phyloP scores from a whole-genome alignment of 306 rosid genomes.

The Luffa aegyptiaca region DNA sequence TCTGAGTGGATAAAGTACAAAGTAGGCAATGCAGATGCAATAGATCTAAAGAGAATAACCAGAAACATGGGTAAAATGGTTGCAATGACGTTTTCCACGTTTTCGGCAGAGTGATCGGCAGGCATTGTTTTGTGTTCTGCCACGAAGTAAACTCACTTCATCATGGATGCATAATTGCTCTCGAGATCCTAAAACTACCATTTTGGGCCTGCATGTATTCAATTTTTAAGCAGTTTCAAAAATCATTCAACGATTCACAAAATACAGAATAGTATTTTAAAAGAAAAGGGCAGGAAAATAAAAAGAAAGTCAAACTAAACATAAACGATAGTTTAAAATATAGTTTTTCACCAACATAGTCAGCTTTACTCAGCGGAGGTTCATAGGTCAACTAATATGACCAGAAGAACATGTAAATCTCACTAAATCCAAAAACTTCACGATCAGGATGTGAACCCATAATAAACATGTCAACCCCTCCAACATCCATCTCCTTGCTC shows the following conservation, averaged over 20 bases:
- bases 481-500: not conserved
- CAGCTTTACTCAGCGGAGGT: not conserved
- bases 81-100: slow-evolving; percentile 37
- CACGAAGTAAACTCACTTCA: slow-evolving; percentile 60
- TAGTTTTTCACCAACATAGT: not conserved
- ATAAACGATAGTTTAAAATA: not conserved
- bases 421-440: not conserved
- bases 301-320: not conserved
- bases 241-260: not conserved
- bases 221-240: slow-evolving; percentile 6
- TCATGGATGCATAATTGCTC: slow-evolving; percentile 94
- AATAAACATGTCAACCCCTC: not conserved
- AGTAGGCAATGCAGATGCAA: slow-evolving; percentile 2
- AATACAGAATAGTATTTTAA: not conserved
- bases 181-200: slow-evolving; percentile 85
- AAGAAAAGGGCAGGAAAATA: not conserved
- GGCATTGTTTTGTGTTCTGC: slow-evolving; percentile 71
- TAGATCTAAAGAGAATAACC: slow-evolving; percentile 33
- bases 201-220: slow-evolving; percentile 67
- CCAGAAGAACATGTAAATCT: not conserved
- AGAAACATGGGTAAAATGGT: slow-evolving; percentile 31
- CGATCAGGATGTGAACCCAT: not conserved
- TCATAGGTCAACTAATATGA: not conserved
- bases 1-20: not conserved
- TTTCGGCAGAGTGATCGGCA: slow-evolving; percentile 54